Evolutionary conservation across 2,329 filamentous ascomycete species (phyloP), one percentile per base, ranked within the genome.

Genomic region (Colletotrichum camelliae): DNA sequence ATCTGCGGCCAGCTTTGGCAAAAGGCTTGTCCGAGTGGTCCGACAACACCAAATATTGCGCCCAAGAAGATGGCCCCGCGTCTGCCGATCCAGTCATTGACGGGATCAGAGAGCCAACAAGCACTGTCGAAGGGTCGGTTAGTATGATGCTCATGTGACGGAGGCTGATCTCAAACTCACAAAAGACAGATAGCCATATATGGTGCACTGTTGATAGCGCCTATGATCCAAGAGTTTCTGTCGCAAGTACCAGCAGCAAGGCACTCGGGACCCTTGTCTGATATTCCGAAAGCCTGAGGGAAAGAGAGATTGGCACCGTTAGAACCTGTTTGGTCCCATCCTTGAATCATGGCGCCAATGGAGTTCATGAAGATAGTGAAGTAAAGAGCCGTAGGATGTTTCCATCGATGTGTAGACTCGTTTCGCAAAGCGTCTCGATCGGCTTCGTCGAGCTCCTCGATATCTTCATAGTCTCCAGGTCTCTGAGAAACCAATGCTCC

Each of bases 1-100:
- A 93, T 85, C 79, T 93, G 86, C 12, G 82, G 83, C 91, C 91
- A 94, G 58, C 83, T 90, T 78, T 93, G 91, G 15, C 87, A 87
- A 21, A 91, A 79, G 1, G 88, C 92, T 77, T 89, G 90, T 29
- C 92, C 92, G 77, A 94, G 89, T 2, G 91, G 89, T 2, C 92
- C 85, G 18, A 93, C 79, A 4, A 93, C 83, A 79, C 90, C 93
- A 81, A 94, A 93, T 77, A 93, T 84, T 10, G 89, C 91, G 12
- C 89, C 88, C 57, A 93, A 80, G 80, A 94, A 94, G 75, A 94
- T 94, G 64, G 91, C 89, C 13, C 92, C 91, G 67, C 92, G 89
- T 60, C 92, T 91, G 37, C 91, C 92, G 29, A 92, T 78, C 29
- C 83, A 84, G 66, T 89, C 83, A 78, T 94, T 94, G 16, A 91